phyloP scores from a whole-genome alignment of 768 basidiomycete genomes.

The Serendipita sp. region DNA sequence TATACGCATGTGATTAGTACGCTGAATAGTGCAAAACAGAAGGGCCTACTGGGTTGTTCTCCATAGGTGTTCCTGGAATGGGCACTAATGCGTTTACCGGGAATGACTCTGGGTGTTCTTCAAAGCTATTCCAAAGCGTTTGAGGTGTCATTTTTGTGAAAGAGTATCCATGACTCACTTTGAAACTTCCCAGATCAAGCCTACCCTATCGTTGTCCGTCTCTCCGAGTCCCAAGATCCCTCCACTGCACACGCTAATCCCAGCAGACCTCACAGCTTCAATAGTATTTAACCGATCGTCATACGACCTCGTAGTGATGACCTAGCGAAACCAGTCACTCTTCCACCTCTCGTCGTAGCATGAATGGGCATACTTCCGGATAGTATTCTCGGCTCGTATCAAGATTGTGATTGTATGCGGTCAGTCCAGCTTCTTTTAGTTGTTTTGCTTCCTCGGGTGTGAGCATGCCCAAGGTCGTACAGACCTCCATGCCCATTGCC shows the following conservation, averaged over 20 bases:
- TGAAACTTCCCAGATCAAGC: conserved; percentile 84
- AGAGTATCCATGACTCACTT: conserved; percentile 39
- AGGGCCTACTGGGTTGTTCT: conserved; percentile 57
- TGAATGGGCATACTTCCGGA: conserved; percentile 45
- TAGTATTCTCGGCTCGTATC: conserved; percentile 97
- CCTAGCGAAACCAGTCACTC: conserved; percentile 30
- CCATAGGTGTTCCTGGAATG: conserved; percentile 85
- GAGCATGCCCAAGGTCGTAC: conserved; percentile 96
- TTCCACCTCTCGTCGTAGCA: not conserved
- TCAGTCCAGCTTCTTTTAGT: conserved; percentile 88
- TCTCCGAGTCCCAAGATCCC: conserved; percentile 94
- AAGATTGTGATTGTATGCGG: conserved; percentile 97
- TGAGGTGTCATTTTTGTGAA: not conserved
- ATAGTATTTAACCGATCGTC: conserved; percentile 89
- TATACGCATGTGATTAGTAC: conserved; percentile 18
- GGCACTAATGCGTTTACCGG: conserved; percentile 96
- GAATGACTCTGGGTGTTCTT: conserved; percentile 96
- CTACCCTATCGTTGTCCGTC: conserved; percentile 74
- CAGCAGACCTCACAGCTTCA: conserved; percentile 77
- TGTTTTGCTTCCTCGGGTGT: conserved; percentile 80
- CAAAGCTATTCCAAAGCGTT: conserved; percentile 40
- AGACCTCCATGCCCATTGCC: conserved; percentile 98
- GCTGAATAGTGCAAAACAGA: not conserved
- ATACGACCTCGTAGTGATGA: conserved; percentile 88
- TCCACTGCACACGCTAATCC: conserved; percentile 93